Base-by-base conservation (phyloP, 2,329 filamentous ascomycete genomes). In the Verticillium zaregamsianum region DNA sequence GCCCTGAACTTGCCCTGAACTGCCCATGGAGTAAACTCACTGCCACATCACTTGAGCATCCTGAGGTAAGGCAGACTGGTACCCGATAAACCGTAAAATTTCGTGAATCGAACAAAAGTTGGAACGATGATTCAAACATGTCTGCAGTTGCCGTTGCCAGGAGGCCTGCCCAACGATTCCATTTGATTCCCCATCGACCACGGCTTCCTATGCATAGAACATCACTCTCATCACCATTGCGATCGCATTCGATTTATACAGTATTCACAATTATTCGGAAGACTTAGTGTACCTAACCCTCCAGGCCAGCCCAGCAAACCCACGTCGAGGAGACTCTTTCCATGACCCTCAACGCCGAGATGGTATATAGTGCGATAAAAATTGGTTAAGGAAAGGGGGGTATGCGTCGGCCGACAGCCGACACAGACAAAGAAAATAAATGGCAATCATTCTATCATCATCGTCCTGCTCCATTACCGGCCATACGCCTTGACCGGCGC, bases 301-400 rank as follows among this genome's bases (percentile, higher is more conserved):
- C 31, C 54, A 33, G 54, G 25, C 54, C 54, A 55, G 54, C 54
- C 54, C 25, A 55, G 54, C 54, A 33, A 33, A 33, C 14, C 25
- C 45, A 20, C 45, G 45, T 49, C 45, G 45, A 55, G 31, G 54
- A 31, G 28, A 32, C 54, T 32, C 62, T 61, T 59, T 61, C 58
- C 59, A 57, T 52, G 60, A 58, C 59, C 63, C 62, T 62, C 60
- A 64, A 64, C 64, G 64, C 64, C 64, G 58, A 40, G 64, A 64
- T 65, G 64, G 64, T 62, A 62, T 65, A 65, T 65, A 65, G 45
- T 49, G 45, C 45, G 45, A 55, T 55, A 55, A 55, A 31, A 15
- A 55, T 25, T 49, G n/a, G 45, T 23, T 23, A 49, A 49, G 9
- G 45, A 49, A 49, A 23, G 45, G 17, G 45, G 45, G 45, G 45